Evolutionary conservation across 257 asterid species (phyloP).

Genomic region (Forsythia suspensa): DNA sequence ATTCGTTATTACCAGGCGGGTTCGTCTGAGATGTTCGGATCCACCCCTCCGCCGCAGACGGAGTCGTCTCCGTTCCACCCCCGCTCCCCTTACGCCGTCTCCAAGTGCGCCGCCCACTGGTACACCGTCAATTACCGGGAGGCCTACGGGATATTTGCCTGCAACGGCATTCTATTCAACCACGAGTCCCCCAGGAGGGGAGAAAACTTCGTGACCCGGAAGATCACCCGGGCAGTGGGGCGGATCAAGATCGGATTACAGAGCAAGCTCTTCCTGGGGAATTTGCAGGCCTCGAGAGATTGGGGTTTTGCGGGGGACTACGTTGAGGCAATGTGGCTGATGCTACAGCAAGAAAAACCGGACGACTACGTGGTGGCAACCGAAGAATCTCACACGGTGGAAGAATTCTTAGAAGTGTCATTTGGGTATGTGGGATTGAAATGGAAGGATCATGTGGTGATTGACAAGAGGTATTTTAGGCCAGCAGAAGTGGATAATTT

Average conservation of each 20-base stretch:
- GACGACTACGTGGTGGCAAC: slow-evolving; percentile 98
- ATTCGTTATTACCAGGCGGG: slow-evolving; percentile 92
- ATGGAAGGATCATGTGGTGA: slow-evolving; percentile 91
- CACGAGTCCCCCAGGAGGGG: slow-evolving; percentile 94
- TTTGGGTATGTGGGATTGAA: slow-evolving; percentile 80
- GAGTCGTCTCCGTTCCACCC: slow-evolving; percentile 88
- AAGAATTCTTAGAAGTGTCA: slow-evolving; percentile 75
- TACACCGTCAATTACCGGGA: slow-evolving; percentile 97
- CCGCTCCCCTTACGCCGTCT: slow-evolving; percentile 93
- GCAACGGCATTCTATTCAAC: slow-evolving; percentile 91
- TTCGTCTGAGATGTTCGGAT: slow-evolving; percentile 97
- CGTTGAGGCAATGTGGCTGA: slow-evolving; percentile 99
- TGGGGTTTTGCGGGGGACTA: slow-evolving; percentile 99
- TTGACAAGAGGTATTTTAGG: slow-evolving; percentile 83
- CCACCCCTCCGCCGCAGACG: slow-evolving; percentile 93
- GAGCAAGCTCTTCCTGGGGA: slow-evolving; percentile 86
- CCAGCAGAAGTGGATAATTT: slow-evolving; percentile 92
- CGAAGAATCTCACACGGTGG: slow-evolving; percentile 92
- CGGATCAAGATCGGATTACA: slow-evolving; percentile 89
- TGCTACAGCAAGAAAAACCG: slow-evolving; percentile 94
- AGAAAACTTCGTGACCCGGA: slow-evolving; percentile 94
- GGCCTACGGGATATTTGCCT: slow-evolving; percentile 83
- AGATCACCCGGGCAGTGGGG: slow-evolving; percentile 94
- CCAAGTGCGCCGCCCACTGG: slow-evolving; percentile 99
- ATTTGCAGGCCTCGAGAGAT: slow-evolving; percentile 83